Evolutionary conservation across 2,329 filamentous ascomycete genomes (phyloP), one percentile per base, ranked within the genome.

Genomic region (Parascedosporium putredinis): DNA sequence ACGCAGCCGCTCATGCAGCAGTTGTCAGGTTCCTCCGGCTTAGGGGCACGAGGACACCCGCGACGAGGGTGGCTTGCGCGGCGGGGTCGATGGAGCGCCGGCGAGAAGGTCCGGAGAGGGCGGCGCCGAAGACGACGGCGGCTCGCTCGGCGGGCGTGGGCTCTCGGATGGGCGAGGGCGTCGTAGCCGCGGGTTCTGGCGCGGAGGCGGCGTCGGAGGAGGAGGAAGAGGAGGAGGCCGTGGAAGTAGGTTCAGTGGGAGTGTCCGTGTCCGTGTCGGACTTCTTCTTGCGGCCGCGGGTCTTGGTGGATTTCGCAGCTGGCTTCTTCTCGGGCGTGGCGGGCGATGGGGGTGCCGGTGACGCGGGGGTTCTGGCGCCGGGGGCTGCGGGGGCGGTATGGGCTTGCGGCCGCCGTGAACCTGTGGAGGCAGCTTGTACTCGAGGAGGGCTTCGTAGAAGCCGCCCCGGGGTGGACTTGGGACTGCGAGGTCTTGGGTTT

Each of bases 1-100:
- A 95, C 91, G 63, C 93, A 98, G 3, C 93, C 93, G 61, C 87
- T 93, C 93, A 98, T 98, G 68, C 93, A 98, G 75, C 93, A 98
- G 62, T 98, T 96, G 60, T 97, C 93, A 3, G 93, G 93, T 67
- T 98, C 91, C 45, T 81, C 76, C 1, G 93, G 93, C 45, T 79
- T 78, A 0, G 90, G 2, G 93, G 93, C 4, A 97, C 84, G 16
- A 80, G 67, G 1, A 97, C 77, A 3, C 90, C 91, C 1, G 86
- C 89, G 50, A 96, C 72, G 53, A 80, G 71, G 7, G 71, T 78
- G 46, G 81, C 81, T 53, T 77, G 72, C 12, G 74, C 69, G 10
- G 79, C 69, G 31, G 81, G 74, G 42, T 78, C 73, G 3, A 73
- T 74, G 38, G n/a, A 20, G 38, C 38, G 38, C 5, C 80, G 66